Conservation (phyloP, 2,329 filamentous ascomycete genomes). For the Tolypocladium tundrense region DNA sequence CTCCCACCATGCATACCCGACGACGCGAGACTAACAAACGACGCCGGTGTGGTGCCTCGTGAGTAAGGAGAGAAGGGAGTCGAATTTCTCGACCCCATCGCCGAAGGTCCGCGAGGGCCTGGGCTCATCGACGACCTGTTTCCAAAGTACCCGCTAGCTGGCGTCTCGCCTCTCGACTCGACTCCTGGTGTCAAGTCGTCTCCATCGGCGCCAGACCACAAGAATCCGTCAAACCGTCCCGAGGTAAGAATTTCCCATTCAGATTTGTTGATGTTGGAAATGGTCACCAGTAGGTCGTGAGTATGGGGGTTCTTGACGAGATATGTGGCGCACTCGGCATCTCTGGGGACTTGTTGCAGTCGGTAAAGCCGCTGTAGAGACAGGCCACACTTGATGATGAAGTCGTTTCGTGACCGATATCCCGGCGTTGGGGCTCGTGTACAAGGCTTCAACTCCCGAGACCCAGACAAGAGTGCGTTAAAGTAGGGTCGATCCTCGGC, state of each 20-base stretch:
- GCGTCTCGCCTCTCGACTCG: constrained; percentile 46
- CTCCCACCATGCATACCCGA: constrained; percentile 31
- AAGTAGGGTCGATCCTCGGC: constrained; percentile 69
- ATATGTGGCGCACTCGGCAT: constrained; percentile 78
- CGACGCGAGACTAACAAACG: constrained; percentile 48
- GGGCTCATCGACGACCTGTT: constrained; percentile 26
- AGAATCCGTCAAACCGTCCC: constrained; percentile 88
- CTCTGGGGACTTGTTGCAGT: constrained; percentile 60
- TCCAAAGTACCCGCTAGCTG: constrained; percentile 35
- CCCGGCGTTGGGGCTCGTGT: constrained; percentile 59
- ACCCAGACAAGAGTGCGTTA: constrained; percentile 63
- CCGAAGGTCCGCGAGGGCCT: constrained; percentile 28
- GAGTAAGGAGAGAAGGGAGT: constrained; percentile 42
- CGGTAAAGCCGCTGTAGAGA: constrained; percentile 82
- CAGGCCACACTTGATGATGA: constrained; percentile 63
- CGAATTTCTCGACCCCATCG: constrained; percentile 32
- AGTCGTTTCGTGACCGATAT: constrained; percentile 56
- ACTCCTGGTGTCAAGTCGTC: constrained; percentile 32
- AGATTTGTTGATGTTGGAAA: constrained; percentile 79
- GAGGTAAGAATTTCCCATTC: constrained; percentile 96
- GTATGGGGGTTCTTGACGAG: constrained; percentile 72
- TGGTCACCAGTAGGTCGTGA: constrained; percentile 77
- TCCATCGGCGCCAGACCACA: constrained; percentile 82
- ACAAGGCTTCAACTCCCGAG: constrained; percentile 44
- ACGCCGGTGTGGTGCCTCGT: constrained; percentile 45